Percentiles rank a stretch among this genome's conserved stretches.
These are phyloP conservation scores for Discostella pseudostelligera DNA, from an alignment of 108 stramenopile genomes.

Conservation along the genomic window DNA sequence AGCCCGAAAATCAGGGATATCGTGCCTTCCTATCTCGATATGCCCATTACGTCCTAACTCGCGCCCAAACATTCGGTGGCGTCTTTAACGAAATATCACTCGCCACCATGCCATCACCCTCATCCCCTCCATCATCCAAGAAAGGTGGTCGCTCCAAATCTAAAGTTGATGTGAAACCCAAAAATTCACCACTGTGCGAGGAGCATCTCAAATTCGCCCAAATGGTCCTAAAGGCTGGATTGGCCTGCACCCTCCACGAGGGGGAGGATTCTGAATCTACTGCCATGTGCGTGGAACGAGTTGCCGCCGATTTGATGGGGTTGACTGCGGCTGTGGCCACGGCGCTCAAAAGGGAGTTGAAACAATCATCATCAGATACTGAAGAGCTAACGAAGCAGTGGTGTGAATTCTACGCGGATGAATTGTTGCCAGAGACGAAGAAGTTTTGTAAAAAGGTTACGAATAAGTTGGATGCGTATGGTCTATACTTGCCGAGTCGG, in stretches of 20 bases:
- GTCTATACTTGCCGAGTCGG: constrained; percentile 81
- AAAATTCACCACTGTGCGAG: constrained; percentile 59
- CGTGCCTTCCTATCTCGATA: constrained; percentile 84
- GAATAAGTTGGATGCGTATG: constrained; percentile 79
- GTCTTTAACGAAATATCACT: constrained; percentile 82
- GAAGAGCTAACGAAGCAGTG: constrained; percentile 67
- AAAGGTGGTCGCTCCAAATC: constrained; percentile 33
- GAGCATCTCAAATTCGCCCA: constrained; percentile 84
- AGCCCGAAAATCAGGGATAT: constrained; percentile 65
- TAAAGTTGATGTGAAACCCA: constrained; percentile 36
- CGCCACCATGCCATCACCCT: constrained; percentile 15
- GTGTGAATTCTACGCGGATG: constrained; percentile 86
- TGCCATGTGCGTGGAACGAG: constrained; percentile 84
- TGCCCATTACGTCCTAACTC: constrained; percentile 87
- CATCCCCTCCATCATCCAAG: constrained; percentile 19
- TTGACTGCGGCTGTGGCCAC: constrained; percentile 72
- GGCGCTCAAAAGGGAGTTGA: constrained; percentile 74
- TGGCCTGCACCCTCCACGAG: constrained; percentile 79
- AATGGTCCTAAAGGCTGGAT: constrained; percentile 82
- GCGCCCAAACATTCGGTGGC: constrained; percentile 88
- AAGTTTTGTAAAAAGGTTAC: constrained; percentile 83
- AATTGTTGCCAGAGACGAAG: constrained; percentile 76
- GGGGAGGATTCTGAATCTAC: constrained; percentile 89
- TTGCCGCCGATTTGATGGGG: constrained; percentile 81
- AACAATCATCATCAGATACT: constrained; percentile 51